phyloP scores from a whole-genome alignment of 228 moss, liverwort and hornwort genomes.

The Sphagnum fallax region DNA sequence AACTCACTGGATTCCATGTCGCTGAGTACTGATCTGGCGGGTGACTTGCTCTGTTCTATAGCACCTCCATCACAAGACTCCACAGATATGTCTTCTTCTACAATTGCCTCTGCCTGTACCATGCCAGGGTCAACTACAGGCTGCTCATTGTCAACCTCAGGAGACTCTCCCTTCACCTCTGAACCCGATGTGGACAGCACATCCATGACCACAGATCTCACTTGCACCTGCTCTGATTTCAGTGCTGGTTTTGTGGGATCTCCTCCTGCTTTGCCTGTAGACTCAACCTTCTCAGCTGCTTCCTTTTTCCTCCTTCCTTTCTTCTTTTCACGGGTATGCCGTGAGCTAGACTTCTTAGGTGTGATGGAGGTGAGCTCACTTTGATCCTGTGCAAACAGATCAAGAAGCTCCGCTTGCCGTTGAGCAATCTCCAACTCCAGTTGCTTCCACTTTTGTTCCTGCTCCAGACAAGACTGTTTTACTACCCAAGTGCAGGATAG shows the following conservation, averaged over 20 bases:
- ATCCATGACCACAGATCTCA: slow-evolving; percentile 3
- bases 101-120: slow-evolving; percentile 6
- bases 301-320: slow-evolving; percentile 26
- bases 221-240: not conserved
- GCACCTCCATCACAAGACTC: slow-evolving; percentile 3
- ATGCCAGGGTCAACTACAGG: slow-evolving; percentile 2
- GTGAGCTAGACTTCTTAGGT: slow-evolving; percentile 6
- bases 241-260: slow-evolving; percentile 10
- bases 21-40: not conserved
- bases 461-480: not conserved
- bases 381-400: slow-evolving; percentile 16
- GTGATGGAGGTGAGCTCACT: slow-evolving; percentile 4
- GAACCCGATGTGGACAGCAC: slow-evolving; percentile 15
- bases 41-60: slow-evolving; percentile 7
- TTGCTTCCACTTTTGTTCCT: slow-evolving; percentile 29
- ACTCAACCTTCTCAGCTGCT: slow-evolving; percentile 4
- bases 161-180: slow-evolving; percentile 2
- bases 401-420: slow-evolving; percentile 18
- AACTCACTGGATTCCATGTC: slow-evolving; percentile 4
- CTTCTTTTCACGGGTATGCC: slow-evolving; percentile 18
- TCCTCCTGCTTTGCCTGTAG: slow-evolving; percentile 3
- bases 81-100: slow-evolving; percentile 5
- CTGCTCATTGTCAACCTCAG: slow-evolving; percentile 11
- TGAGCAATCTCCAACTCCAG: slow-evolving; percentile 17
- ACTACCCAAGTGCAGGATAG: too few relatives aligned